Evolutionary conservation across 31 red algal genomes (phyloP).

Genomic region (Odonthalia washingtoniensis): DNA sequence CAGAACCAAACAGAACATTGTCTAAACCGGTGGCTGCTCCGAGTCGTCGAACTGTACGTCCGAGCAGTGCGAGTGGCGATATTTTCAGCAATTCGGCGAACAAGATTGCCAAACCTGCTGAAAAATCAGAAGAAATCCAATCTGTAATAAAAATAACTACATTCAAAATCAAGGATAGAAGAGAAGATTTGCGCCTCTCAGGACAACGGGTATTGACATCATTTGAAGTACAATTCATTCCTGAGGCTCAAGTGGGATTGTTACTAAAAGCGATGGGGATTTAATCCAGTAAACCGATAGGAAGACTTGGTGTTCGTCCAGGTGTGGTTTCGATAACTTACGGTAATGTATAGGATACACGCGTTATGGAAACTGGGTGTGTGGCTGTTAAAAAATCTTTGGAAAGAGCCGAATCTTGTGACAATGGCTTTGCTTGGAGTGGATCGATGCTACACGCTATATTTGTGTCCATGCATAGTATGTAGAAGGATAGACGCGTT

Average conservation of each 20-base stretch:
- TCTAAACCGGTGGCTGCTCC: no score
- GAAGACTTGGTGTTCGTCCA: no score
- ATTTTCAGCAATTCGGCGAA: no score
- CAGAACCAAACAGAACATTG: no score
- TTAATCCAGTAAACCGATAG: neutral
- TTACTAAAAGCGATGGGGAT: conserved; percentile 55
- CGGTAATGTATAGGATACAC: neutral
- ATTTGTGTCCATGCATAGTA: neutral
- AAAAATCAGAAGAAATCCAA: no score
- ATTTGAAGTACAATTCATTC: conserved; percentile 61
- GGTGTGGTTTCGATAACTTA: no score
- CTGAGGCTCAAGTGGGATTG: conserved; percentile 54
- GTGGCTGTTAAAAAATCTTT: conserved; percentile 35
- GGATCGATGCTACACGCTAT: conserved; percentile 31
- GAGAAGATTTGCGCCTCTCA: conserved; percentile 48
- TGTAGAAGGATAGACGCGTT: conserved; percentile 31
- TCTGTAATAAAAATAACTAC: no score
- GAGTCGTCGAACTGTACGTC: no score
- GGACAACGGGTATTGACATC: conserved; percentile 45
- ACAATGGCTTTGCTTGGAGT: conserved; percentile 58
- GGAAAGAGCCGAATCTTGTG: conserved; percentile 27
- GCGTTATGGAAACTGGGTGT: conserved; percentile 51
- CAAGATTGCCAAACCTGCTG: no score
- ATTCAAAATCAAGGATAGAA: no score
- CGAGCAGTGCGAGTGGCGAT: no score